Evolutionary conservation across 2,329 filamentous ascomycete species (phyloP).

Genomic region (Geosmithia putterillii): DNA sequence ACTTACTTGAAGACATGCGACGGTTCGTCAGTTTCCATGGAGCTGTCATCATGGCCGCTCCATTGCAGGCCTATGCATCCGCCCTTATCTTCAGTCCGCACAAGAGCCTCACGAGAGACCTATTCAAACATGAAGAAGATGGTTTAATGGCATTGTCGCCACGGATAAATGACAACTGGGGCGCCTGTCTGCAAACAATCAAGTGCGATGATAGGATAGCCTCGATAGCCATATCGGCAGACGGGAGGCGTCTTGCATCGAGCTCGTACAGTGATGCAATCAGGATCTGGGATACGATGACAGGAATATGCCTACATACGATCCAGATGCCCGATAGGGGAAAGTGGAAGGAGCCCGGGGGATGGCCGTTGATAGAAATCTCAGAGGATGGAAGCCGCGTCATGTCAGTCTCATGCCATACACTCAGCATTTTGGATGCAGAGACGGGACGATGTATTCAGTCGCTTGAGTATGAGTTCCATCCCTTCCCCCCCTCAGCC

Average conservation of each 20-base stretch:
- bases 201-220: background rate
- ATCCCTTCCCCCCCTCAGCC: no score
- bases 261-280: background rate
- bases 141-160: background rate
- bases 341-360: no score
- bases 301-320: background rate
- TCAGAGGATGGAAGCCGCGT: background rate
- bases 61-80: slow-evolving; percentile 19
- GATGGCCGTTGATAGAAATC: background rate
- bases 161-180: background rate
- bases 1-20: slow-evolving; percentile 12
- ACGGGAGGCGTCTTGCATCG: background rate
- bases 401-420: no score
- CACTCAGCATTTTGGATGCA: no score
- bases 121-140: slow-evolving; percentile 3
- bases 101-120: slow-evolving; percentile 8
- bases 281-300: background rate
- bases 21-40: slow-evolving; percentile 14
- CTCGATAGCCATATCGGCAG: slow-evolving; percentile 8
- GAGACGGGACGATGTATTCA: no score
- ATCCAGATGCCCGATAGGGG: no score
- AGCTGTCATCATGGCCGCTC: slow-evolving; percentile 11
- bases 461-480: no score
- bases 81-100: slow-evolving; percentile 19
- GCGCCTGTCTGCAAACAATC: slow-evolving; percentile 2